A percentile compares a stretch with the other conserved stretches of the same genome.
These are phyloP conservation scores for Trichoderma sp. DNA, from an alignment of 2,329 filamentous ascomycete genomes.

Conservation along the genomic window DNA sequence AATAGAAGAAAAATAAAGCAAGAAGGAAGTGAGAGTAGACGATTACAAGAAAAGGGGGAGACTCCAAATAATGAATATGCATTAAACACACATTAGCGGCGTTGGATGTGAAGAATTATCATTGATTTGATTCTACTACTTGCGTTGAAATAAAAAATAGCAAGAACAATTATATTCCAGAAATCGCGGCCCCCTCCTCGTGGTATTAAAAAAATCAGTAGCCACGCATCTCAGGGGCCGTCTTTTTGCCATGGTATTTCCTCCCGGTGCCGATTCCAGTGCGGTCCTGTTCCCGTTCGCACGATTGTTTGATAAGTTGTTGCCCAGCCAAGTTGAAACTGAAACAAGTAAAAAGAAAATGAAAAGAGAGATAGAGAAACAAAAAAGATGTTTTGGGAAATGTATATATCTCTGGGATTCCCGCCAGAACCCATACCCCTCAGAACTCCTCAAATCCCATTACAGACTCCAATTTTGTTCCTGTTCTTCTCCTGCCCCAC, in stretches of 20 bases:
- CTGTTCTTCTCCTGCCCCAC: neutral
- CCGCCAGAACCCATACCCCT: neutral
- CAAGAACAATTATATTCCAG: neutral
- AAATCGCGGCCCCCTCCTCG: neutral
- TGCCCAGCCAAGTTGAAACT: neutral
- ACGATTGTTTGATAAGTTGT: neutral
- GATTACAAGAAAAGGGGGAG: neutral
- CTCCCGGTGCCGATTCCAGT: neutral
- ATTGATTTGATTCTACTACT: neutral
- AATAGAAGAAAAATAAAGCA: neutral
- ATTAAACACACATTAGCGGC: neutral
- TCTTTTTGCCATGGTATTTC: neutral
- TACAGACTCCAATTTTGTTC: neutral
- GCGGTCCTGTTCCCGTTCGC: neutral
- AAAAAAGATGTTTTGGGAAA: neutral
- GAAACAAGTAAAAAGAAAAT: neutral
- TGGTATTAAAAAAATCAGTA: neutral
- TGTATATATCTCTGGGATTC: neutral
- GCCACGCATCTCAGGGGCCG: neutral
- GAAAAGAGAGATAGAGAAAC: neutral
- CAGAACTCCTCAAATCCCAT: neutral
- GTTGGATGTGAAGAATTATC: neutral
- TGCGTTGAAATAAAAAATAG: neutral
- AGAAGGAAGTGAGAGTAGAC: neutral
- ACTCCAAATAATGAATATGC: neutral